Conservation (phyloP, 371 early-diverging fungal genomes). For the Parasitella parasitica region DNA sequence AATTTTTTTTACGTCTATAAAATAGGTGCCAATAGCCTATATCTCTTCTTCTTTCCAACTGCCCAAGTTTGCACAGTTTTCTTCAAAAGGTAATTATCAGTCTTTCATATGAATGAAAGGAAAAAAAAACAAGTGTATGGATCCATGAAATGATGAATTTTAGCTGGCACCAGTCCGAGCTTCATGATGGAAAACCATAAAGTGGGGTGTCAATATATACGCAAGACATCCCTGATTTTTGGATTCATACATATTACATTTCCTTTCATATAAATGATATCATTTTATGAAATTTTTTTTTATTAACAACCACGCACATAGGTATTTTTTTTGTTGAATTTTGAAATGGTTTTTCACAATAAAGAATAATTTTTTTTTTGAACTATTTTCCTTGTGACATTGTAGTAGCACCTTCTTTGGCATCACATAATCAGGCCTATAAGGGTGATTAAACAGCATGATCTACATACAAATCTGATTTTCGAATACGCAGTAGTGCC, state of each 20-base stretch:
- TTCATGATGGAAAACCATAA: slow-evolving; percentile 27
- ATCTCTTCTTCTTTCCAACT: neutral
- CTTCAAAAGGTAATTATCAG: neutral
- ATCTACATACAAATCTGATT: neutral
- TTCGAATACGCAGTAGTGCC: neutral
- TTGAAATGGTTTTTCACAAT: no score
- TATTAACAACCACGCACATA: no score
- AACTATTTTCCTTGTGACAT: no score
- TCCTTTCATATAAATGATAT: neutral
- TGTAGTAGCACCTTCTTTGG: no score
- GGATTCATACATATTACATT: slow-evolving; percentile 2
- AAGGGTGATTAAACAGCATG: neutral
- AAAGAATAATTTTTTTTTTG: no score
- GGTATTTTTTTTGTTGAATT: no score
- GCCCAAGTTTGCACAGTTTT: neutral
- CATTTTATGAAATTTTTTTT: no score
- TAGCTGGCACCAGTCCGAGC: slow-evolving; percentile 36
- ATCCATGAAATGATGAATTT: slow-evolving; percentile 21
- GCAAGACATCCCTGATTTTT: slow-evolving; percentile 25
- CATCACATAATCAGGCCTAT: neutral
- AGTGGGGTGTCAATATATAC: slow-evolving; percentile 25
- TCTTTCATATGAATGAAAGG: neutral
- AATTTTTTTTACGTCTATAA: neutral
- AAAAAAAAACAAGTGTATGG: neutral
- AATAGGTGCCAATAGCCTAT: neutral